Percentiles rank a stretch among this genome's conserved stretches.
phyloP scores from a whole-genome alignment of 768 basidiomycete species.

The Psilocybe cyanescens region DNA sequence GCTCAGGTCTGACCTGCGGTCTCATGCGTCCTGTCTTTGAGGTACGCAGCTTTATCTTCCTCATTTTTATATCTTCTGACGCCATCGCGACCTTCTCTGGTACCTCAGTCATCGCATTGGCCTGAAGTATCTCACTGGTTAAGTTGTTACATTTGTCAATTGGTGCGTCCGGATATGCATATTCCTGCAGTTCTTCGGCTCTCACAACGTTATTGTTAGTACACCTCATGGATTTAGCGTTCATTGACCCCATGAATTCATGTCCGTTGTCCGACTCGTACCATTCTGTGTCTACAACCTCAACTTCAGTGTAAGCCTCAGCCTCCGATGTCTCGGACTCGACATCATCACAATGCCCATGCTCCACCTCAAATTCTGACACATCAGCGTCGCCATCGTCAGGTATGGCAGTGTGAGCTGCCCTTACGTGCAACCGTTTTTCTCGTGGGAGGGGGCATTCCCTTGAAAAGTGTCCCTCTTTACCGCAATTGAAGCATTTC shows the following conservation, averaged over 20 bases:
- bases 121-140: no score
- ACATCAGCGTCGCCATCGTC: neutral
- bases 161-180: no score
- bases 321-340: no score
- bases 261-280: no score
- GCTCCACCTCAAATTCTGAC: neutral
- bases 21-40: neutral
- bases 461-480: neutral
- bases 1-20: slow-evolving; percentile 1
- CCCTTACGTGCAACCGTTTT: neutral
- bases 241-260: no score
- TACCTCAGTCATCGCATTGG: neutral
- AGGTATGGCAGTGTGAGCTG: neutral
- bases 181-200: no score
- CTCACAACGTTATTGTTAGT: no score
- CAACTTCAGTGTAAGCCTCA: no score
- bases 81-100: neutral
- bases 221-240: no score
- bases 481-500: neutral
- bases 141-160: no score
- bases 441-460: neutral
- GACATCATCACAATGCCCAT: neutral
- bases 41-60: neutral
- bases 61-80: neutral
- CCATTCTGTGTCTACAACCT: no score